Percentiles rank a stretch among this genome's conserved stretches.
phyloP scores from a whole-genome alignment of 495 filamentous ascomycete species.

The Neurospora intermedia region DNA sequence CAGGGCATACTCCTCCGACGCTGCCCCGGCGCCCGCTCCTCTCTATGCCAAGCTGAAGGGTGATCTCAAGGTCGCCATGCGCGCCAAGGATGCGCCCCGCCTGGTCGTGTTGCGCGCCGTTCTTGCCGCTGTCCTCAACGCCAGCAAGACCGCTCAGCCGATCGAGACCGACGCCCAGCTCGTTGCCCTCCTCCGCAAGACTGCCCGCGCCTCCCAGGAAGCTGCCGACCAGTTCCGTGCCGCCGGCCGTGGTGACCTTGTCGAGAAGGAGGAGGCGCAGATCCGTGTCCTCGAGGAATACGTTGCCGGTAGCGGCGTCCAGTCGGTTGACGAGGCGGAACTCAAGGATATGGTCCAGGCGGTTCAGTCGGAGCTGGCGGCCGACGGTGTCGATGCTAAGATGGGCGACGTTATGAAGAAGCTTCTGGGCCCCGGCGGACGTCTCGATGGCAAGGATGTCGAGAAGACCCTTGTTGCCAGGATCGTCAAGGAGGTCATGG shows the following conservation, averaged over 20 bases:
- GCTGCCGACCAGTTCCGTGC: constrained; percentile 36
- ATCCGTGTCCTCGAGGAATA: constrained; percentile 39
- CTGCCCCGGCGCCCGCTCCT: constrained; percentile 25
- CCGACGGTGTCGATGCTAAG: constrained; percentile 14
- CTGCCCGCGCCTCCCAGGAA: constrained; percentile 25
- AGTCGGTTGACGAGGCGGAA: constrained; percentile 29
- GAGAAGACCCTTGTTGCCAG: constrained; percentile 23
- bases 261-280: constrained; percentile 42
- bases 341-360: constrained; percentile 26
- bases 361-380: constrained; percentile 24
- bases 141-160: constrained; percentile 44
- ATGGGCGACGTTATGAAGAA: constrained; percentile 29
- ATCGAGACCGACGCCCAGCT: constrained; percentile 46
- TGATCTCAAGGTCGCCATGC: constrained; percentile 52
- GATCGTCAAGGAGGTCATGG: constrained; percentile 22
- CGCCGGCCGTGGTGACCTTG: constrained; percentile 44
- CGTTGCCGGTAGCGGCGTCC: constrained; percentile 29
- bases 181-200: constrained; percentile 41
- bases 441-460: constrained; percentile 27
- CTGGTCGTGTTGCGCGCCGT: constrained; percentile 45
- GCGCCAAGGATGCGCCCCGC: constrained; percentile 42
- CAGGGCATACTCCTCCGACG: constrained; percentile 29
- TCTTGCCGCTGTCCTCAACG: constrained; percentile 43
- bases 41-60: constrained; percentile 36
- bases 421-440: constrained; percentile 23